Conservation (phyloP, 768 basidiomycete species). For the Tricholoma bakamatsutake region DNA sequence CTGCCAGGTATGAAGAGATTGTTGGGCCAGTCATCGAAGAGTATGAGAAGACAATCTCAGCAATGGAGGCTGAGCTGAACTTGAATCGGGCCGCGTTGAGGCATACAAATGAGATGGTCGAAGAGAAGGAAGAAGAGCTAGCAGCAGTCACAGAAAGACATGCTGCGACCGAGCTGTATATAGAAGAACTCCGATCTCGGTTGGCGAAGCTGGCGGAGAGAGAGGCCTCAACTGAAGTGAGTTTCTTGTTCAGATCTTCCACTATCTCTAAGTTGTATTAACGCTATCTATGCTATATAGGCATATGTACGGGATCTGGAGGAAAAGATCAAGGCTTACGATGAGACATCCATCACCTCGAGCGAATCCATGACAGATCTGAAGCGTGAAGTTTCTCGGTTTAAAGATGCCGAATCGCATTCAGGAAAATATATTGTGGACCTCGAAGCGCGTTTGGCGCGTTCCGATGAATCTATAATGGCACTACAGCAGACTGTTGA, state of each 20-base stretch:
- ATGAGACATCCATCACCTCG: conserved; percentile 72
- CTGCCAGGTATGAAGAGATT: conserved; percentile 82
- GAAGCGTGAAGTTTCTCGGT: conserved; percentile 72
- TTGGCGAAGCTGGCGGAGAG: conserved; percentile 81
- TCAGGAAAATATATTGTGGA: conserved; percentile 80
- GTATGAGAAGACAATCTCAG: conserved; percentile 94
- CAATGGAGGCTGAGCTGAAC: conserved; percentile 90
- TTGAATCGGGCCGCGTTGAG: conserved; percentile 82
- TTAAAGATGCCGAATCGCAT: conserved; percentile 69
- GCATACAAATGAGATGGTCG: conserved; percentile 88
- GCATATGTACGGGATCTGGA: conserved; percentile 93
- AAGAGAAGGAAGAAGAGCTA: conserved; percentile 86
- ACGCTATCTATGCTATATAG: conserved; percentile 31
- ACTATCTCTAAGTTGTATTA: background rate
- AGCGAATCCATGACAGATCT: conserved; percentile 79
- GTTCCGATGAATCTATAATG: conserved; percentile 73
- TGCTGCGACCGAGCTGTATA: conserved; percentile 75
- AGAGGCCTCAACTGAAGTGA: conserved; percentile 88
- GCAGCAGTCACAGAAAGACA: conserved; percentile 61
- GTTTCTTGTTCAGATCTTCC: conserved; percentile 12
- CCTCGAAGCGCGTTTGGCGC: conserved; percentile 74
- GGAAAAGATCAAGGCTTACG: conserved; percentile 80
- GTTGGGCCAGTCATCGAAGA: conserved; percentile 98
- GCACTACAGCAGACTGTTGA: conserved; percentile 67
- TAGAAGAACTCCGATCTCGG: conserved; percentile 78